Evolutionary conservation across 108 stramenopile species (phyloP), one percentile per base, ranked within the genome.

Genomic region (Schizochytrium sp.): DNA sequence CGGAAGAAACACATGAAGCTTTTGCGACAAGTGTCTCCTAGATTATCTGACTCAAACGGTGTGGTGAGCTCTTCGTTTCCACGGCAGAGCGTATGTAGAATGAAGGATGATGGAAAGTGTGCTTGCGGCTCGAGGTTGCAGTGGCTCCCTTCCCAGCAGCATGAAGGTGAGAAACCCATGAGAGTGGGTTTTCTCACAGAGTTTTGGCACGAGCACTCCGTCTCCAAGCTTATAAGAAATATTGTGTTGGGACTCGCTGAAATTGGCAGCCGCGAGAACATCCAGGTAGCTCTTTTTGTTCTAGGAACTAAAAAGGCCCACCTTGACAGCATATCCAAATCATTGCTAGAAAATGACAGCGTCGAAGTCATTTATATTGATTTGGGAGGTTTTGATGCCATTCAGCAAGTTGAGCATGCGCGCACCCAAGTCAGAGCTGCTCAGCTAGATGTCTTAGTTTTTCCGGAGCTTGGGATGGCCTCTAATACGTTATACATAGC

Each of bases 201-300:
- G 59, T 60, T 19, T n/a, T 60, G 17, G 17, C 19, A 17, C 19
- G 59, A 60, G 59, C 59, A 60, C 59, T 60, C 59, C n/a, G 59
- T 60, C n/a, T 60, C 59, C 59, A 60, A 60, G 59, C 59, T 60
- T n/a, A 19, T 60, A 60, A 19, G 17, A 19, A 60, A 60, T n/a
- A 60, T n/a, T 17, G 19, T 60, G 17, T n/a, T 17, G 19, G 59
- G 19, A n/a, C 59, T 60, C n/a, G 59, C 59, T n/a, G 59, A 60
- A n/a, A 28, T 28, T 28, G 28, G 28, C 28, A 28, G 28, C 28
- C 28, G 28, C 28, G 28, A 28, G 28, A 28, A 28, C 28, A 28
- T 28, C 28, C 28, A 28, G 28, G 28, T 28, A 28, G 28, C 0
- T 0, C 28, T 28, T 28, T 28, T 28, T 28, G 28, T 28, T 28